Conservation (phyloP, 441 rosid species). For the Bocquillonia castaneifolia region DNA sequence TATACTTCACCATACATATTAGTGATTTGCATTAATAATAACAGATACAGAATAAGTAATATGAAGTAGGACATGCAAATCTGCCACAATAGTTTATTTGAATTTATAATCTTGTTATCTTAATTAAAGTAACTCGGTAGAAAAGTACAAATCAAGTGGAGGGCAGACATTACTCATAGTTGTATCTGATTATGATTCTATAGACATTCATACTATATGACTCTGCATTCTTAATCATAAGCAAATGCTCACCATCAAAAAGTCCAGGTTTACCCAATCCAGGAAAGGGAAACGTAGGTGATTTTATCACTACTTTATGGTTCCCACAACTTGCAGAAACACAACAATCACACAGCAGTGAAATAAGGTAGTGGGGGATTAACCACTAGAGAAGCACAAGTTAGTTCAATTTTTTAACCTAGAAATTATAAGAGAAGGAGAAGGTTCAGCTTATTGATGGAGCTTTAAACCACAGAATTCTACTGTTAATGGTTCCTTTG, state of each 20-base stretch:
- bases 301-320: background rate
- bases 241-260: conserved; percentile 6
- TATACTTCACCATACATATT: background rate
- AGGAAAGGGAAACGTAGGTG: background rate
- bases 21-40: conserved; percentile 8
- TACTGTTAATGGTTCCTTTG: background rate
- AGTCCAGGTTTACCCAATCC: background rate
- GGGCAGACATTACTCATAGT: background rate
- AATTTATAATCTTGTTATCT: background rate
- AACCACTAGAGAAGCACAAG: background rate
- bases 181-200: background rate
- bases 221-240: background rate
- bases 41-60: conserved; percentile 14
- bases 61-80: conserved; percentile 1
- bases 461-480: background rate
- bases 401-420: background rate
- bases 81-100: background rate
- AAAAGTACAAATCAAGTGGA: conserved; percentile 1
- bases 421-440: background rate
- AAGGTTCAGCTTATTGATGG: background rate
- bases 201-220: background rate
- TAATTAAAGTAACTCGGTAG: background rate
- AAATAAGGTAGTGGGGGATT: background rate
- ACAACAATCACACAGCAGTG: conserved; percentile 1
- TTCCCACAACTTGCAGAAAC: conserved; percentile 1